Conservation (phyloP, 306 rosid genomes). For the Rosa persica region DNA sequence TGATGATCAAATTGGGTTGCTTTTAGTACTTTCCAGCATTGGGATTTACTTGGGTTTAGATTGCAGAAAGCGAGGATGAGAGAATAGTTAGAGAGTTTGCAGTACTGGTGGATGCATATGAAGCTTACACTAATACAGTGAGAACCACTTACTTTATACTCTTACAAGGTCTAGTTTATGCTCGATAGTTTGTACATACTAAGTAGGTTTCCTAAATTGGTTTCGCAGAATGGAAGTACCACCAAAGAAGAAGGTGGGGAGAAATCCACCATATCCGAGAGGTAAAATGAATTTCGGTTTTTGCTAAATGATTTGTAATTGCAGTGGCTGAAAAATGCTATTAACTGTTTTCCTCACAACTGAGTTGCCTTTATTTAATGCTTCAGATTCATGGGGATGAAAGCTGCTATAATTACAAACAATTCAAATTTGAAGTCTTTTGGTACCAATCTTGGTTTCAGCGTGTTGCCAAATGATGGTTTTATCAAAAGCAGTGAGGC, state of each 20-base stretch:
- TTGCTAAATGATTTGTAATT: neutral
- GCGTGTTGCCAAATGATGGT: constrained; percentile 45
- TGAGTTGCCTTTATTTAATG: constrained; percentile 22
- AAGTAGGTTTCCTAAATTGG: constrained; percentile 13
- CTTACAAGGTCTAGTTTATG: neutral
- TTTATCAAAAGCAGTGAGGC: constrained; percentile 23
- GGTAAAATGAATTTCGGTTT: constrained; percentile 43
- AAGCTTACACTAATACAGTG: constrained; percentile 41
- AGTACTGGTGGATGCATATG: constrained; percentile 61
- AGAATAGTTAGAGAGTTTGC: constrained; percentile 83
- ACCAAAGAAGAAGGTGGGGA: constrained; percentile 29
- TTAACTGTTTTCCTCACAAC: neutral
- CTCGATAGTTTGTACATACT: neutral
- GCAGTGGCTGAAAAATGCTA: neutral
- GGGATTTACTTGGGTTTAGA: constrained; percentile 60
- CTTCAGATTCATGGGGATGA: constrained; percentile 95
- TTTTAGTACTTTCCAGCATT: constrained; percentile 18
- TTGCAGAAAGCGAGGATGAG: constrained; percentile 84
- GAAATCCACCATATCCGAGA: constrained; percentile 55
- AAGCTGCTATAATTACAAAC: constrained; percentile 67
- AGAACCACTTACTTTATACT: constrained; percentile 17
- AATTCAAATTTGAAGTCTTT: constrained; percentile 61
- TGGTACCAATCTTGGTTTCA: constrained; percentile 62
- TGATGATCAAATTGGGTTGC: constrained; percentile 8
- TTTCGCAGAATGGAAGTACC: constrained; percentile 43